phyloP scores from a whole-genome alignment of 2,329 filamentous ascomycete species.

The Aspergillus sp. region DNA sequence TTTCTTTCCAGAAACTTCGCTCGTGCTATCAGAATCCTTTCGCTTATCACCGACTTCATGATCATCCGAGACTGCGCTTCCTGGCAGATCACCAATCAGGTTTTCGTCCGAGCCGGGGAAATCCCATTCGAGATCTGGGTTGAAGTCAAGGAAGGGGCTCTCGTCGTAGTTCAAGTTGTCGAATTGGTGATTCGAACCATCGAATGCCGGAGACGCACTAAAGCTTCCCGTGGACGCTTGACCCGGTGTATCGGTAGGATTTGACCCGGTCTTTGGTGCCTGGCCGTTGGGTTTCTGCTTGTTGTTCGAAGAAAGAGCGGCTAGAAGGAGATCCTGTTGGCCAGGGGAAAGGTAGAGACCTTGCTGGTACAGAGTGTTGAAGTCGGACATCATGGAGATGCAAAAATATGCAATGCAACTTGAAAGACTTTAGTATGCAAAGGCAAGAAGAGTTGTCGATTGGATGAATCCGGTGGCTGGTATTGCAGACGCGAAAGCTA shows the following conservation, averaged over 20 bases:
- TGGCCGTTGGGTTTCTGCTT: conserved; percentile 26
- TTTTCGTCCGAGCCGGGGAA: conserved; percentile 58
- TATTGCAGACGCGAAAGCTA: not conserved
- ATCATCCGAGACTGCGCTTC: conserved; percentile 36
- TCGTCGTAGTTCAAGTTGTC: conserved; percentile 62
- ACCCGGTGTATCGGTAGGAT: conserved; percentile 31
- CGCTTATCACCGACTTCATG: conserved; percentile 62
- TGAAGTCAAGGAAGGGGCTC: conserved; percentile 81
- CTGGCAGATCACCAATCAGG: conserved; percentile 76
- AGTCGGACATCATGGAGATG: conserved; percentile 35
- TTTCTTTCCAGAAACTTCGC: conserved; percentile 65
- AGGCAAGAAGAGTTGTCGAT: not conserved
- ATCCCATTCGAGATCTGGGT: conserved; percentile 76
- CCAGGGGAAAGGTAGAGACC: conserved; percentile 71
- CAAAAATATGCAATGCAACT: not conserved
- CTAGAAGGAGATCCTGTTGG: conserved; percentile 74
- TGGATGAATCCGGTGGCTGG: not conserved
- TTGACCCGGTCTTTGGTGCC: conserved; percentile 22
- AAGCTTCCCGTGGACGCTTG: conserved; percentile 48
- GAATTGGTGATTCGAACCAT: conserved; percentile 36
- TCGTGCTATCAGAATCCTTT: conserved; percentile 59
- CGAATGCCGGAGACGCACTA: conserved; percentile 33
- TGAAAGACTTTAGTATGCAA: not conserved
- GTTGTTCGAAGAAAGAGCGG: conserved; percentile 72
- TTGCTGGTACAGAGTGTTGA: conserved; percentile 44